Evolutionary conservation across 2,329 filamentous ascomycete species (phyloP), one percentile per base, ranked within the genome.

Genomic region (Fusarium coffeatum): DNA sequence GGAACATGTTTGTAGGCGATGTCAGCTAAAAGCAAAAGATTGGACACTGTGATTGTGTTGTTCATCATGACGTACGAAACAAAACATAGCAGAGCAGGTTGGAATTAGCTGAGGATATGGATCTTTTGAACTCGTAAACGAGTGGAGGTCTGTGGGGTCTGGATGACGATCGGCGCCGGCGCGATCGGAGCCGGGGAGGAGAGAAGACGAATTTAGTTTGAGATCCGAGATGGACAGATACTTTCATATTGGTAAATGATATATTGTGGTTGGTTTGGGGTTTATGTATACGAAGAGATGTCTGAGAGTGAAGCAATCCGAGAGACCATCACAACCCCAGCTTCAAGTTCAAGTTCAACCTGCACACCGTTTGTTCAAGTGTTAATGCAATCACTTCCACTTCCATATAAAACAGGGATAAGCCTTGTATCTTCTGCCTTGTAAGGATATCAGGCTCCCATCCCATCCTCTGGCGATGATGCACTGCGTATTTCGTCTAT

Each of bases 121-220:
- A 37, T 11, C 34, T 37, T 37, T n/a, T 45, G 43, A 45, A 54
- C 34, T 20, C 41, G 37, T 12, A 41, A 43, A 25, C 43, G 13
- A 63, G 57, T 55, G 64, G 68, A 66, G 64, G 50, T 47, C 27
- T 71, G 68, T 63, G 68, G 68, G 53, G 68, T 64, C 55, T 59
- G 49, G 37, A 56, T 59, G 64, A 66, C 28, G 68, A 69, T 71
- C 68, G 64, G 60, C 68, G 59, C 60, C 59, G 53, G 68, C 27
- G 28, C 25, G 68, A 72, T 66, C 64, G 68, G 68, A 71, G 28
- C 59, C 64, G 59, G 64, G 67, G 43, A 68, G 45, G 27, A 53
- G 43, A 32, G n/a, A 53, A 42, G 47, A 66, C 61, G 43, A 66
- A 66, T 66, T 25, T 45, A 66, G 63, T 60, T 61, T 48, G 30